These are phyloP conservation scores for Tulasnella sp. DNA, from an alignment of 768 basidiomycete species.

Conservation along the genomic window DNA sequence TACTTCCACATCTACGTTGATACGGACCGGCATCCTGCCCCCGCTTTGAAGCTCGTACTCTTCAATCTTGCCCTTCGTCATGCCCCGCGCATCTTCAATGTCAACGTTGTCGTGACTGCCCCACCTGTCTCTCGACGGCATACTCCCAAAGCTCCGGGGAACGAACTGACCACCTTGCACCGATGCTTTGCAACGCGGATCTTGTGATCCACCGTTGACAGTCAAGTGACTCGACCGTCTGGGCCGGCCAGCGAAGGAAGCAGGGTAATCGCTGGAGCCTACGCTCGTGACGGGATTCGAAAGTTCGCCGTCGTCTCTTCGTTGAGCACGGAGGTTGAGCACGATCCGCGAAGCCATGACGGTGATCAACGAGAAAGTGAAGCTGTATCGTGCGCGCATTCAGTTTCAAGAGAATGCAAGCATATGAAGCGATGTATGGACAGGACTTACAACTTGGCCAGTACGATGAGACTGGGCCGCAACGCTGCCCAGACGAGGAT, in stretches of 20 bases:
- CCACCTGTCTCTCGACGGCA: no score
- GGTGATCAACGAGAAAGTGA: slow-evolving; percentile 1
- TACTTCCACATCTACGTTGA: no score
- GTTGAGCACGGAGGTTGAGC: neutral
- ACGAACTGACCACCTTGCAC: no score
- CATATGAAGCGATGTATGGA: neutral
- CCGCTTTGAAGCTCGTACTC: no score
- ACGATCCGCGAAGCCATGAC: slow-evolving; percentile 4
- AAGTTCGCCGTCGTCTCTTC: neutral
- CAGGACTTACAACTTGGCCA: neutral
- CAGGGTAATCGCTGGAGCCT: neutral
- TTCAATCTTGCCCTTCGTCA: no score
- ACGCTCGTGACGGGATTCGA: neutral
- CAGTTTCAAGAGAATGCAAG: neutral
- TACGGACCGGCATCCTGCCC: no score
- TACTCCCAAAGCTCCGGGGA: no score
- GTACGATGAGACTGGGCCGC: neutral
- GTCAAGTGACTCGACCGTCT: no score
- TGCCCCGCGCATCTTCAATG: no score
- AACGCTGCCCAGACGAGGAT: slow-evolving; percentile 7
- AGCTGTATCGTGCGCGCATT: slow-evolving; percentile 1
- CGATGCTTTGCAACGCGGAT: no score
- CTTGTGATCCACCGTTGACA: no score
- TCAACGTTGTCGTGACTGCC: no score
- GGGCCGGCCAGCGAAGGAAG: neutral